phyloP scores from a whole-genome alignment of 192 early-diverging fungal species.

The Dispira parvispora region DNA sequence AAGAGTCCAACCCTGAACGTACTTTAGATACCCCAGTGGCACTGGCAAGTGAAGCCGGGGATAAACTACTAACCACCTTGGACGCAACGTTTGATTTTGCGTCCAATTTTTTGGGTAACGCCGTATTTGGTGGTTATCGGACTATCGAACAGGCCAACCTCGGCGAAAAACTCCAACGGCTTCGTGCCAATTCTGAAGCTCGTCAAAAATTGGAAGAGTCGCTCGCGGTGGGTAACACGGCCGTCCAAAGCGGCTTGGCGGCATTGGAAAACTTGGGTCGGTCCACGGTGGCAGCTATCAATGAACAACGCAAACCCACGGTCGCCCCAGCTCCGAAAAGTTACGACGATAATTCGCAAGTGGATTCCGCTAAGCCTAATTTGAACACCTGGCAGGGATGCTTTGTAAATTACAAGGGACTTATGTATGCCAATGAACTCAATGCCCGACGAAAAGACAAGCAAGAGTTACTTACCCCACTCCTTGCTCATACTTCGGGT shows the following conservation, averaged over 20 bases:
- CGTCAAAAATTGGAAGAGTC: background rate
- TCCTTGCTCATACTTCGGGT: background rate
- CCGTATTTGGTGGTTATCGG: conserved; percentile 5
- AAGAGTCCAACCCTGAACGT: background rate
- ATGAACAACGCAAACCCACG: background rate
- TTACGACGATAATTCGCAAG: background rate
- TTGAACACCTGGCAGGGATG: conserved; percentile 4
- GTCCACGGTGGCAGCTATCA: background rate
- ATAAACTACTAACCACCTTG: background rate
- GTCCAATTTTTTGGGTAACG: conserved; percentile 7
- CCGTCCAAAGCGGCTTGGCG: background rate
- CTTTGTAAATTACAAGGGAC: conserved; percentile 1
- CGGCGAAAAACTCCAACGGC: background rate
- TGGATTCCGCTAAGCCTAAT: background rate
- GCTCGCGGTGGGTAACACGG: background rate
- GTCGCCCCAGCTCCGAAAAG: background rate
- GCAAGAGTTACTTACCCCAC: background rate
- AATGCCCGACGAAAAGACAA: background rate
- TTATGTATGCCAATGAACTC: no score
- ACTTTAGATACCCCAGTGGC: background rate
- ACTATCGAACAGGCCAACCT: conserved; percentile 7
- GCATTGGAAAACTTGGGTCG: conserved; percentile 8
- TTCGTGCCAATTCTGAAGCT: conserved; percentile 7
- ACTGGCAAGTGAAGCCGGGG: background rate
- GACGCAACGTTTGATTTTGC: conserved; percentile 11